Evolutionary conservation across 2,329 filamentous ascomycete genomes (phyloP), one percentile per base, ranked within the genome.

Genomic region (Ophiostoma tasmaniense): DNA sequence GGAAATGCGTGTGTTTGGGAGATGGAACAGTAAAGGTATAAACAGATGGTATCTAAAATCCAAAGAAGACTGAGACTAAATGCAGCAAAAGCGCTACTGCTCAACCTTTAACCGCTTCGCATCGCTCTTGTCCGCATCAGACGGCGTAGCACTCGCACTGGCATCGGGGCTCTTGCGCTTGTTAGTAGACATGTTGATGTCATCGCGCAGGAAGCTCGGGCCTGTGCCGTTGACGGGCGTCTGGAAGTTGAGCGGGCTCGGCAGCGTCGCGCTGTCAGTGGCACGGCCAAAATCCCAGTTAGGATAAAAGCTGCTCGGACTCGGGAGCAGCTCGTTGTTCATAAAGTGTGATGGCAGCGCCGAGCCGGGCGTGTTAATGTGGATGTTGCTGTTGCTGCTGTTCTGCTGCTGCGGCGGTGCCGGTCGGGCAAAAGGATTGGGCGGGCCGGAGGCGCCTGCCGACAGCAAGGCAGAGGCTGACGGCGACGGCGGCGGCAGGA

Each of bases 361-460:
- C 1, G 93, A 97, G n/a, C 96, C 93, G 0, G 95, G 95, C 0
- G 95, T 95, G 76, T 95, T 89, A 64, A 87, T 85, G 71, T 79
- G 79, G 78, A 86, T 89, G 69, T 81, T 80, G 28, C 78, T 80
- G 71, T 81, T 83, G 64, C 28, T 71, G 64, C 42, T 62, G 52
- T 55, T 66, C 10, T 52, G 50, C 35, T 67, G 64, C 69, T 87
- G 83, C 35, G 93, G 91, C 4, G 91, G 92, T 33, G 89, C 86
- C 0, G 94, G 95, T 59, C 94, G 86, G 8, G 95, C 95, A 77
- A 98, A 99, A 0, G 95, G 95, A 77, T 99, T 99, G 1, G 93
- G 93, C 17, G 95, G 95, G 0, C 95, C 95, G 50, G 89, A 90
- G 10, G 95, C 94, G 55, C 95, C 95, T 0, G 95, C 95, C 65